Conservation (phyloP, 2,329 filamentous ascomycete genomes). For the Penicillium sp. region DNA sequence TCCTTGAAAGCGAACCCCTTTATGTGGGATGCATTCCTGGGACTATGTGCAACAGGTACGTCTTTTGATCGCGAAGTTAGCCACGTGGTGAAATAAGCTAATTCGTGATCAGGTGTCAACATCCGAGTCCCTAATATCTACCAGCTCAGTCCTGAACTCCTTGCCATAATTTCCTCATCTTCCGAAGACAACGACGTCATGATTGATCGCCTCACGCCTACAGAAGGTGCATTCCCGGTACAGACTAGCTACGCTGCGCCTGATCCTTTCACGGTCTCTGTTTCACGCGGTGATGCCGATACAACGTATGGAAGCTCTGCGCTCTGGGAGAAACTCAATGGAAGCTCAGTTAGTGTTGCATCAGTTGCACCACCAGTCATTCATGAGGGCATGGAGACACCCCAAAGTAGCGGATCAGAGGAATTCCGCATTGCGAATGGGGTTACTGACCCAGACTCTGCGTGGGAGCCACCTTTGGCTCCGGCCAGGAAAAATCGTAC, state of each 20-base stretch:
- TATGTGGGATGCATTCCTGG: conserved; percentile 95
- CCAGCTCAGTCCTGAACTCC: conserved; percentile 64
- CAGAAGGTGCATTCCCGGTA: conserved; percentile 35
- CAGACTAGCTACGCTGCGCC: conserved; percentile 35
- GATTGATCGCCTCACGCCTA: conserved; percentile 31
- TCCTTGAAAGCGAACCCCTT: conserved; percentile 86
- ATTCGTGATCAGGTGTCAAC: conserved; percentile 68
- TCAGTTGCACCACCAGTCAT: conserved; percentile 32
- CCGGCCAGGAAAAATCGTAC: conserved; percentile 51
- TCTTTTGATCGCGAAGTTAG: not conserved
- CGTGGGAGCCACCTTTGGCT: conserved; percentile 43
- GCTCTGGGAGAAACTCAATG: conserved; percentile 48
- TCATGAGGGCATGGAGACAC: conserved; percentile 62
- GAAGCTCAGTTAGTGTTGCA: conserved; percentile 42
- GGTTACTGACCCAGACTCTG: conserved; percentile 26
- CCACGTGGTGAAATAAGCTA: conserved; percentile 4
- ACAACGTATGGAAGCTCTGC: conserved; percentile 41
- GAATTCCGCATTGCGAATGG: conserved; percentile 37
- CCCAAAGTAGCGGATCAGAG: conserved; percentile 46
- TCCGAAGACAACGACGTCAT: conserved; percentile 28
- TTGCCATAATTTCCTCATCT: conserved; percentile 44
- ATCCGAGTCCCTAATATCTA: conserved; percentile 84
- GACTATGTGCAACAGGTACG: conserved; percentile 71
- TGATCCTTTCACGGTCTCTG: conserved; percentile 43
- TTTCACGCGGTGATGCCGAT: conserved; percentile 32